These are phyloP conservation scores for Murraya koenigii DNA, from an alignment of 345 rosid species.

Conservation along the genomic window DNA sequence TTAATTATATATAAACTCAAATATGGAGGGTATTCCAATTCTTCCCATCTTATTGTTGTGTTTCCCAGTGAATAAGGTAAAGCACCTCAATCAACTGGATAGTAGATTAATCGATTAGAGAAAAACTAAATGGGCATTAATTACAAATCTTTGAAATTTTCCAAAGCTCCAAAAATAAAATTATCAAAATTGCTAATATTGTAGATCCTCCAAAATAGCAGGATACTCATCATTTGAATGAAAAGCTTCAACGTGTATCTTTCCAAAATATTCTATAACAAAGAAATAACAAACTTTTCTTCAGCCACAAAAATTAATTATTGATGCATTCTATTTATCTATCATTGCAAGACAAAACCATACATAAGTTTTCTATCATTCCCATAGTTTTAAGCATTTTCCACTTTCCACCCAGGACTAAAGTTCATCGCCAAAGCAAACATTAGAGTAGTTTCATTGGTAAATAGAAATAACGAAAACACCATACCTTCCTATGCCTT, in stretches of 20 bases:
- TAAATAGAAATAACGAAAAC: not conserved
- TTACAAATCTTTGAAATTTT: not conserved
- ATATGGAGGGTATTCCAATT: not conserved
- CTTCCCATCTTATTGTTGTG: not conserved
- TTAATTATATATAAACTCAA: not conserved
- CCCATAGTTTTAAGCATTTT: not conserved
- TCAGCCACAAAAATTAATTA: not conserved
- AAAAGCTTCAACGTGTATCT: not conserved
- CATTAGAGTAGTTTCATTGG: not conserved
- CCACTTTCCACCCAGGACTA: not conserved
- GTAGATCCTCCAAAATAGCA: not conserved
- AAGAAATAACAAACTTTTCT: not conserved
- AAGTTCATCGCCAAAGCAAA: not conserved
- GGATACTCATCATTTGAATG: not conserved
- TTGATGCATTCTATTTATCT: not conserved
- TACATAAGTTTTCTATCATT: not conserved
- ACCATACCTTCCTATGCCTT: constrained; percentile 46
- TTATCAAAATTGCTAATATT: not conserved
- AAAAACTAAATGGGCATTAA: not conserved
- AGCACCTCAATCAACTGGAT: not conserved
- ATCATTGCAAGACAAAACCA: not conserved
- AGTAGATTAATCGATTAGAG: not conserved
- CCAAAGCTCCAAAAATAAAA: not conserved
- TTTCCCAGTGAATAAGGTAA: not conserved
- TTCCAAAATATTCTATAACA: not conserved